Base-by-base conservation (phyloP, 164 flowering plant genomes). In the Euptelea pleiosperma region DNA sequence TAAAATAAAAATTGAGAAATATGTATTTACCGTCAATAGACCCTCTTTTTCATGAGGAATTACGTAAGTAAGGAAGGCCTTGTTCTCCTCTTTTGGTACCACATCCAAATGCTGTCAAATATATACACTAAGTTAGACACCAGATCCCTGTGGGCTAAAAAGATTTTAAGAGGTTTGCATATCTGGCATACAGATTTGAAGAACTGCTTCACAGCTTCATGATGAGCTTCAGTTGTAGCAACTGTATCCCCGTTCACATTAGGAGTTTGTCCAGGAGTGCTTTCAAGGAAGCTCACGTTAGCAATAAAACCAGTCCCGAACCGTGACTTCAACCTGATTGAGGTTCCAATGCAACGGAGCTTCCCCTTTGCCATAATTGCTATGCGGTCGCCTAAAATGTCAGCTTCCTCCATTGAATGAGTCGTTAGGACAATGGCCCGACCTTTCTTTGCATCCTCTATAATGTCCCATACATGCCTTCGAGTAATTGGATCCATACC, bases 351-450 rank as follows among this genome's bases (percentile, higher is more conserved):
- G 75, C 99, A 94, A 44, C 96, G 91, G 11, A 91, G 90, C 68
- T 77, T 85, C 46, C 99, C 99, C 77, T 89, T 91, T 52, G 99
- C 96, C 96, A 94, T 87, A 63, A 94, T 94, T 39, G 94, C 99
- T 52, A 94, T 87, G 7, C 94, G 86, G 55, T 94, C 99, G 55
- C 96, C 73, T 58, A 94, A 71, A 53, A 94, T 79, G 67, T 91
- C 99, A 39, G 99, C 99, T 79, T 94, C 99, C 77, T 91, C 99
- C 99, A 91, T 94, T 10, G 99, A 94, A 63, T 94, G 99, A 48
- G 99, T 94, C 7, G 99, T 94, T 50, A 94, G 61, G 57, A 94
- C 50, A 65, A 89, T 87, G 18, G 90, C 88, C 16, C 96, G 79
- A 0, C 96, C 99, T 77, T 70, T 81, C 69, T 94, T 94, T 35